Conservation (phyloP, 768 basidiomycete species). For the Ephemerocybe angulata region DNA sequence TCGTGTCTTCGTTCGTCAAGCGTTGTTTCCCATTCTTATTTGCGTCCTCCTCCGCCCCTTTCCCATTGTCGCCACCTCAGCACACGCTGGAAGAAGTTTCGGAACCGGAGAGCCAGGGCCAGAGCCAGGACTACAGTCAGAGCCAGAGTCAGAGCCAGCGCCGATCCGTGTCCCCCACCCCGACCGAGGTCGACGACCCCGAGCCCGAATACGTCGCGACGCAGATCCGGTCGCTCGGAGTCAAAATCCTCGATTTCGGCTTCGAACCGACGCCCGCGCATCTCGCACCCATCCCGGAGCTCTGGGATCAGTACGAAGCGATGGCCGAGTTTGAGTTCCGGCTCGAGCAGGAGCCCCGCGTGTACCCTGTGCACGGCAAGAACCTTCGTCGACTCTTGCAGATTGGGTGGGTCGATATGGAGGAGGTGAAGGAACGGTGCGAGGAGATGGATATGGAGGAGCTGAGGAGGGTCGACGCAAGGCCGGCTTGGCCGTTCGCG, state of each 20-base stretch:
- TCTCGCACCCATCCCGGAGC: constrained; percentile 23
- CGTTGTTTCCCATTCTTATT: no score
- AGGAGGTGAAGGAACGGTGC: constrained; percentile 30
- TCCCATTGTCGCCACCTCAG: no score
- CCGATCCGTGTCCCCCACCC: constrained; percentile 24
- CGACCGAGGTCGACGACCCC: constrained; percentile 36
- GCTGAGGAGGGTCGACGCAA: constrained; percentile 25
- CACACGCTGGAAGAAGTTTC: not conserved
- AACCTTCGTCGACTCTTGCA: constrained; percentile 35
- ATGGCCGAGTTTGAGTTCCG: constrained; percentile 40
- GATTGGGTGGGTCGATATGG: constrained; percentile 35
- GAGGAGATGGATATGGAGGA: constrained; percentile 32
- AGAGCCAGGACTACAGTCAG: not conserved
- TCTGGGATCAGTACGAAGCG: constrained; percentile 36
- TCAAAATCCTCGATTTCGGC: constrained; percentile 43
- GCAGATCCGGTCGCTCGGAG: constrained; percentile 23
- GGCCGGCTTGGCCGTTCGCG: constrained; percentile 1
- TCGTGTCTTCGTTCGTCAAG: no score
- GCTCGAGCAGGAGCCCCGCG: constrained; percentile 25
- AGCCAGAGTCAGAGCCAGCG: constrained; percentile 1
- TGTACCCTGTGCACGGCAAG: constrained; percentile 33
- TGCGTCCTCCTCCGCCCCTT: no score
- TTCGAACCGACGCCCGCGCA: constrained; percentile 14
- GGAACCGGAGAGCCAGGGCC: not conserved
- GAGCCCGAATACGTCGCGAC: constrained; percentile 31